Conservation (phyloP, 192 early-diverging fungal species). For the Diversispora epigaea region DNA sequence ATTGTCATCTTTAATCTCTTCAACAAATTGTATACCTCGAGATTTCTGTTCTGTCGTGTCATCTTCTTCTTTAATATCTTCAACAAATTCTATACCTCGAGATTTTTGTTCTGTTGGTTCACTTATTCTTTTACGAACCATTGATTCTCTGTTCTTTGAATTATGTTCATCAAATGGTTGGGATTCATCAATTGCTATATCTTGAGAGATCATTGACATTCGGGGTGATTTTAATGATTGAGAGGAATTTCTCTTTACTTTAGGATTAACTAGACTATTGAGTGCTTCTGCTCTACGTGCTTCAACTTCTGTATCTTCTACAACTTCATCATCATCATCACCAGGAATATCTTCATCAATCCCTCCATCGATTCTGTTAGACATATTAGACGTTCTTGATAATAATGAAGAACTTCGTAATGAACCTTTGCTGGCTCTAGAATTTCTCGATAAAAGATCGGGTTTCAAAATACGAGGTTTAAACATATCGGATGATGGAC, state of each 20-base stretch:
- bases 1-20: too few species aligned
- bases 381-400: not conserved
- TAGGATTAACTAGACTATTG: not conserved
- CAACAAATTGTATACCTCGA: too few species aligned
- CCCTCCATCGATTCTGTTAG: not conserved
- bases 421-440: not conserved
- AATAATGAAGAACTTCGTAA: not conserved
- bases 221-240: not conserved
- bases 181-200: not conserved
- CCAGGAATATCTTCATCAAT: constrained; percentile 10
- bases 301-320: not conserved
- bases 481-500: constrained; percentile 22
- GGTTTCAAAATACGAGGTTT: constrained; percentile 7
- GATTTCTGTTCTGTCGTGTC: too few species aligned
- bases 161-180: not conserved
- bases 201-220: not conserved
- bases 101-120: not conserved
- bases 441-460: not conserved
- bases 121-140: not conserved
- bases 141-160: not conserved
- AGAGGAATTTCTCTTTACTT: not conserved
- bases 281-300: not conserved
- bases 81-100: too few species aligned
- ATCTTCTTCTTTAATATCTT: too few species aligned
- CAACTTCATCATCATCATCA: constrained; percentile 30